Conservation (phyloP, 768 basidiomycete genomes). For the Tephrocybe sp. region DNA sequence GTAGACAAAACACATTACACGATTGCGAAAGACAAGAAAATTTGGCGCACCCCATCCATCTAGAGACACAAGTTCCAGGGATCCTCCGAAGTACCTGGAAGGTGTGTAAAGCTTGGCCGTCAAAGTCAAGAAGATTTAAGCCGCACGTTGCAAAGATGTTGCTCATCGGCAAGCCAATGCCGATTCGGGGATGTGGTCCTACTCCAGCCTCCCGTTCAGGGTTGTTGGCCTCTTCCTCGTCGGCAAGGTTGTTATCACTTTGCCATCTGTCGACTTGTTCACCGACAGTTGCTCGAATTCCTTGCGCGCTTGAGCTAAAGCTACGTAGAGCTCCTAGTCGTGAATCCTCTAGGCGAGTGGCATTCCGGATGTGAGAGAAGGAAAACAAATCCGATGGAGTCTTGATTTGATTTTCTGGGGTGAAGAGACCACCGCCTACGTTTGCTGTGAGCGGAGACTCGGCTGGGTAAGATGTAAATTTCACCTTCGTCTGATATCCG, state of each 20-base stretch:
- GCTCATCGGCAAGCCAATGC: constrained; percentile 87
- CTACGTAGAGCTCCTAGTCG: constrained; percentile 68
- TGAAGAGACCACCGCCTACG: constrained; percentile 71
- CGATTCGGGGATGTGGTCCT: constrained; percentile 63
- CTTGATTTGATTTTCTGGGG: constrained; percentile 45
- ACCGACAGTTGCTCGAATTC: constrained; percentile 75
- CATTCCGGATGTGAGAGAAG: constrained; percentile 84
- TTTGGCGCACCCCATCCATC: constrained; percentile 76
- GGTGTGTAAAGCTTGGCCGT: background rate
- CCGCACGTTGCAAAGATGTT: constrained; percentile 80
- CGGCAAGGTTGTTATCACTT: constrained; percentile 19
- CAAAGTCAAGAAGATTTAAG: background rate
- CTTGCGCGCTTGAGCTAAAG: constrained; percentile 57
- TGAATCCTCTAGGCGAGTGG: constrained; percentile 62
- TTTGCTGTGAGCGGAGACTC: constrained; percentile 4
- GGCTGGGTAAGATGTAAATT: background rate
- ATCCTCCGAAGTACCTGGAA: constrained; percentile 79
- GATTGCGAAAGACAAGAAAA: background rate
- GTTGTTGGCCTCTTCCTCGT: constrained; percentile 25
- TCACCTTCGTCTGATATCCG: constrained; percentile 91
- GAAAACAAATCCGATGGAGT: constrained; percentile 82
- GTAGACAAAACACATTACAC: constrained; percentile 7
- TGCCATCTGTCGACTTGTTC: constrained; percentile 69
- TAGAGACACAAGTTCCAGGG: constrained; percentile 72
- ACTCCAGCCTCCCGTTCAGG: constrained; percentile 45